phyloP scores from a whole-genome alignment of 768 basidiomycete genomes.

The Naematelia encephala region DNA sequence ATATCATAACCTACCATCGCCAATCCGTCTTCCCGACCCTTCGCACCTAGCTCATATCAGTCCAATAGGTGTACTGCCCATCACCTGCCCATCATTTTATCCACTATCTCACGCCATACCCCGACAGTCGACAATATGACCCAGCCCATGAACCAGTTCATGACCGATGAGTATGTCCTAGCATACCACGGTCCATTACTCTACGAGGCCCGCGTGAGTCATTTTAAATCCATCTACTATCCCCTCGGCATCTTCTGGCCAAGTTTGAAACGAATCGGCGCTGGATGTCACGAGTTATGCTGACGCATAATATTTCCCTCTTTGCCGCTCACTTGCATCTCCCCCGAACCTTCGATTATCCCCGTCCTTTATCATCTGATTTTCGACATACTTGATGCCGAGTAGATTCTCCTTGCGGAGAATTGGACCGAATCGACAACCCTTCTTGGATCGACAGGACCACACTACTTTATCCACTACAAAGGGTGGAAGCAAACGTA shows the following conservation, averaged over 20 bases:
- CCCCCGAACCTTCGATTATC: background rate
- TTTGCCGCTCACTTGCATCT: background rate
- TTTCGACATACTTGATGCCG: background rate
- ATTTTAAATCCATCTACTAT: constrained; percentile 1
- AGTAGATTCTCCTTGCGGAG: constrained; percentile 64
- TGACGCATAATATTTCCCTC: constrained; percentile 15
- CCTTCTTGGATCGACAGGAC: constrained; percentile 62
- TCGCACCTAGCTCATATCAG: background rate
- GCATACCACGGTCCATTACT: constrained; percentile 95
- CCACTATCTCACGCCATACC: background rate
- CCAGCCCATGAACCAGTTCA: constrained; percentile 35
- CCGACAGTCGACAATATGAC: constrained; percentile 7
- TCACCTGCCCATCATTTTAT: background rate
- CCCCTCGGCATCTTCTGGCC: constrained; percentile 16
- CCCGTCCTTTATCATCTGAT: background rate
- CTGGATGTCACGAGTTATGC: constrained; percentile 12
- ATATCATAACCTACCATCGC: background rate
- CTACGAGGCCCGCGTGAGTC: constrained; percentile 78
- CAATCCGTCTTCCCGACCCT: background rate
- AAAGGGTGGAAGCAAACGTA: constrained; percentile 99
- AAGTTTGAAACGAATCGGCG: constrained; percentile 8
- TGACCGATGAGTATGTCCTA: constrained; percentile 70
- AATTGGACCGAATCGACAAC: constrained; percentile 65
- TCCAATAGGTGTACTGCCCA: background rate
- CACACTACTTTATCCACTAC: constrained; percentile 94